phyloP scores from a whole-genome alignment of 805 yeast genomes.

The Pichia manshurica region DNA sequence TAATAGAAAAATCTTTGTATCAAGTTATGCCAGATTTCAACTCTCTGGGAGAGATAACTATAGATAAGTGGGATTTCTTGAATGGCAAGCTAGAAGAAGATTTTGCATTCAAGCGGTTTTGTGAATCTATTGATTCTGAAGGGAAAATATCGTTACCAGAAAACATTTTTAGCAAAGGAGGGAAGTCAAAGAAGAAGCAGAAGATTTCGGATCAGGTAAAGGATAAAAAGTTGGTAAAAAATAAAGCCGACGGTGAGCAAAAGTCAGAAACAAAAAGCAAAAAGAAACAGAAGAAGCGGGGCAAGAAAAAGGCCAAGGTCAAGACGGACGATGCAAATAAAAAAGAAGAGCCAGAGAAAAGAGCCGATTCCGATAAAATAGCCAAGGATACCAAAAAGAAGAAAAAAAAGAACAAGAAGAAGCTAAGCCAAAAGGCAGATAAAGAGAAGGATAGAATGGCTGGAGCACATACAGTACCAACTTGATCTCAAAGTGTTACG shows the following conservation, averaged over 20 bases:
- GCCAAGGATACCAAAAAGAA: not conserved
- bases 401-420: slow-evolving; percentile 12
- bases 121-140: not conserved
- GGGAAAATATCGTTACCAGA: not conserved
- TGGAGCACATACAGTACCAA: not conserved
- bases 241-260: not conserved
- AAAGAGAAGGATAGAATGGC: slow-evolving; percentile 6
- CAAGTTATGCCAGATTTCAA: slow-evolving; percentile 24
- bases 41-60: slow-evolving; percentile 8
- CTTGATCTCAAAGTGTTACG: too few relatives aligned
- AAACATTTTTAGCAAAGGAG: slow-evolving; percentile 2
- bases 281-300: slow-evolving; percentile 6
- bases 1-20: slow-evolving; percentile 32
- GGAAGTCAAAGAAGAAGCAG: slow-evolving; percentile 6
- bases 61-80: slow-evolving; percentile 4
- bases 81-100: slow-evolving; percentile 3
- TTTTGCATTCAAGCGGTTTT: slow-evolving; percentile 3
- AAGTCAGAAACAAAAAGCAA: slow-evolving; percentile 4
- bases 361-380: not conserved
- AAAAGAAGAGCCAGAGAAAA: not conserved
- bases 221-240: not conserved
- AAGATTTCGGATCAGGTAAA: slow-evolving; percentile 1
- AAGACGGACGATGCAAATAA: not conserved
- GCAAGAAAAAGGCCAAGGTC: not conserved
- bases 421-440: slow-evolving; percentile 6